A percentile compares a stretch with the other conserved stretches of the same genome.
Conservation (phyloP, 495 filamentous ascomycete genomes). For the Immersiella caudata region DNA sequence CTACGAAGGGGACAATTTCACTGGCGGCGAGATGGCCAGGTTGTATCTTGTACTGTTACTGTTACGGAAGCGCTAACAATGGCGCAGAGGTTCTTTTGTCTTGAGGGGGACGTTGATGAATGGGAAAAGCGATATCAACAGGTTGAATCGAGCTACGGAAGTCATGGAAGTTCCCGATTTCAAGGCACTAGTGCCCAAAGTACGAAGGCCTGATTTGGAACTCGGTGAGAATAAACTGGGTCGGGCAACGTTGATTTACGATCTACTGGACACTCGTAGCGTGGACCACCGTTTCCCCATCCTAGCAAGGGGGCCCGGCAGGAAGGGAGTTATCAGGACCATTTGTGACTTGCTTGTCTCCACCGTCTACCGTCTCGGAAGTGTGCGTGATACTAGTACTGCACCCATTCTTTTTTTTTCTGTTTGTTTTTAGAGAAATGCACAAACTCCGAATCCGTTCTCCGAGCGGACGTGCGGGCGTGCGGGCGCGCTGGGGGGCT, state of each 20-base stretch:
- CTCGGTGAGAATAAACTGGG: no score
- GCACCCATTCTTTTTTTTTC: not conserved
- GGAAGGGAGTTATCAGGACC: no score
- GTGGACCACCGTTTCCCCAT: no score
- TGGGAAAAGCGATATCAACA: not conserved
- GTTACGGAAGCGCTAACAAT: not conserved
- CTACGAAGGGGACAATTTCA: not conserved
- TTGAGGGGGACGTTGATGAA: not conserved
- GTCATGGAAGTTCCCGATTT: not conserved
- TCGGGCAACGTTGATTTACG: no score
- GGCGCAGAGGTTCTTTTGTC: constrained; percentile 6
- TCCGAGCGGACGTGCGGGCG: no score
- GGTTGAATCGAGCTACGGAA: not conserved
- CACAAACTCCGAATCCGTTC: not conserved
- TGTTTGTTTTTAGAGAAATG: no score
- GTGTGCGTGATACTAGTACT: not conserved
- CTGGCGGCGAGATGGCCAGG: not conserved
- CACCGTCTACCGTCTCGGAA: not conserved
- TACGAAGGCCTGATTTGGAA: no score
- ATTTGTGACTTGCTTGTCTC: not conserved
- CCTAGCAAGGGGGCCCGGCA: no score
- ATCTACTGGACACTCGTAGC: no score
- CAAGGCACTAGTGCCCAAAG: no score
- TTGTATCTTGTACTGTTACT: constrained; percentile 8
- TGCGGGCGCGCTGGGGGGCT: not conserved